These are phyloP conservation scores for Aspergillus coremiiformis DNA, from an alignment of 495 filamentous ascomycete genomes.

Conservation along the genomic window DNA sequence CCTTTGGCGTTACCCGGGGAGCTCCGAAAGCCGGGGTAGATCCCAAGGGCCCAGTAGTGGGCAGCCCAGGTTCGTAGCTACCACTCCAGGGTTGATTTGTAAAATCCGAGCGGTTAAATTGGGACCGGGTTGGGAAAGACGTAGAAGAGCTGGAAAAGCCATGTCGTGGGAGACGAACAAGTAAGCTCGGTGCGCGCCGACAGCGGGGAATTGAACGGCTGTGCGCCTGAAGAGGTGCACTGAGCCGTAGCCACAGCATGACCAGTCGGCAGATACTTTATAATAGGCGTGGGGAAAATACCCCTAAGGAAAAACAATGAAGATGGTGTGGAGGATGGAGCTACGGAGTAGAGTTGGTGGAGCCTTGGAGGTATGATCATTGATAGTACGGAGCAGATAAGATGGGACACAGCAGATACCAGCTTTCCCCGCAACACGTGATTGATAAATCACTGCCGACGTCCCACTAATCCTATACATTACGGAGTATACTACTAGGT, in stretches of 20 bases:
- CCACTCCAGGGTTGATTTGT: conserved; percentile 59
- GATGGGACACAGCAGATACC: conserved; percentile 5
- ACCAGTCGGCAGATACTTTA: conserved; percentile 3
- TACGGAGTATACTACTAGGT: too few relatives aligned
- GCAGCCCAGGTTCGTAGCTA: conserved; percentile 65
- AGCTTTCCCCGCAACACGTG: conserved; percentile 25
- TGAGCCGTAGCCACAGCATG: conserved; percentile 21
- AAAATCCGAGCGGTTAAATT: conserved; percentile 58
- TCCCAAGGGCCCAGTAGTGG: conserved; percentile 50
- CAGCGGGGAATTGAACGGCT: conserved; percentile 13
- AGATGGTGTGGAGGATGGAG: neutral
- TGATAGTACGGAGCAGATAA: conserved; percentile 14
- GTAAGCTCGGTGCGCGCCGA: conserved; percentile 13
- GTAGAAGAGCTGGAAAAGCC: conserved; percentile 25
- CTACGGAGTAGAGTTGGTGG: neutral
- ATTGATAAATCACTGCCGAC: conserved; percentile 10
- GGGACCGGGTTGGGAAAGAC: conserved; percentile 37
- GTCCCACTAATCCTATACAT: too few relatives aligned
- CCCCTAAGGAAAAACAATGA: neutral
- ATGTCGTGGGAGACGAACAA: conserved; percentile 8
- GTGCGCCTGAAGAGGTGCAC: conserved; percentile 10
- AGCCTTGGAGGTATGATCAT: neutral
- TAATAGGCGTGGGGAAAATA: neutral
- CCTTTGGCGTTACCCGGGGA: conserved; percentile 67
- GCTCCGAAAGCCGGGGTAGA: conserved; percentile 55